Base-by-base conservation (phyloP, 1,139 yeast species). In the Yamadazyma sp. region DNA sequence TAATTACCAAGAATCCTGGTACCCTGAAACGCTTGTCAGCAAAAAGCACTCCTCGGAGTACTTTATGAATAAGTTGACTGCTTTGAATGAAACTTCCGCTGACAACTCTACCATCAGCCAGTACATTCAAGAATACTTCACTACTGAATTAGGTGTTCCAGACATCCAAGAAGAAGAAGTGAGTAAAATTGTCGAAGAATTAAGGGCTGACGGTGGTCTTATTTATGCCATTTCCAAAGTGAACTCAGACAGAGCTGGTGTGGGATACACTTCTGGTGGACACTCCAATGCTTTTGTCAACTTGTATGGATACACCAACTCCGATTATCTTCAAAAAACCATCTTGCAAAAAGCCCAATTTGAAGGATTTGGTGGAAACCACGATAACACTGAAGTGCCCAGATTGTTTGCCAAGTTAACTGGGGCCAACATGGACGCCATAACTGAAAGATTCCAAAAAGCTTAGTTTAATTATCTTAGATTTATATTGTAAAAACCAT, bases 251-350 rank as follows among this genome's bases (percentile, higher is more conserved):
- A 74, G 94, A 42, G 85, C 96, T 0, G 84, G 82, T 56, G 76
- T 86, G 31, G 95, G 95, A 10, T 88, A 95, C 94, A 70, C 92
- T 5, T 86, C 96, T 0, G 92, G 85, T 52, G 96, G 96, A 21
- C 96, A 88, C 57, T 80, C 92, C 15, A 94, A 94, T 0, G 95
- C 86, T 10, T 95, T 88, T 57, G 95, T 87, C 25, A 86, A 86
- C 53, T 81, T 87, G 34, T 87, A 86, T 55, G 95, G 82, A 0
- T 76, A 80, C 53, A 73, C 88, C 24, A 82, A 82, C 51, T 73
- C 72, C 34, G 63, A 66, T 23, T 48, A 57, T 1, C 63, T 78
- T 25, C 60, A 62, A 51, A 41, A 54, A 3, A 50, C 64, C 41
- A 54, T 82, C 29, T 18, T 12, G 9, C 46, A 56, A 6, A 42